Evolutionary conservation across 768 basidiomycete species (phyloP).

Genomic region (Antrodiella citrinella): DNA sequence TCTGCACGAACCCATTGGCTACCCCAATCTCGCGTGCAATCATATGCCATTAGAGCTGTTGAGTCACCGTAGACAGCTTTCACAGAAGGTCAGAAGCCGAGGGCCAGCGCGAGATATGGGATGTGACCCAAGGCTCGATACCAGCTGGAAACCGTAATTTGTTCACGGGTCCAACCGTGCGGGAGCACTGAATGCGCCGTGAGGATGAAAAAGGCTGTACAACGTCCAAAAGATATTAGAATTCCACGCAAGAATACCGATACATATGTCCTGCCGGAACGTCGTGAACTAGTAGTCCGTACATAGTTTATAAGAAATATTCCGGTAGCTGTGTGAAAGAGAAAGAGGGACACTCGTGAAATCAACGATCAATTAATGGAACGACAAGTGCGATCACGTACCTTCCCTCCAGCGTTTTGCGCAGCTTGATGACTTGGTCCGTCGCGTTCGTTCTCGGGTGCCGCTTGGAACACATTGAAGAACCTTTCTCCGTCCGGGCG

Average conservation of each 20-base stretch:
- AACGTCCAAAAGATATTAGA: background rate
- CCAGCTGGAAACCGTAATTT: no score
- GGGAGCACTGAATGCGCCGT: no score
- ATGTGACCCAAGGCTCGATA: no score
- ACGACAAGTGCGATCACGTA: conserved; percentile 22
- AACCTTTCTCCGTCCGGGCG: conserved; percentile 81
- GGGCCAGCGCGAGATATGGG: no score
- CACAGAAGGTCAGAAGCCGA: background rate
- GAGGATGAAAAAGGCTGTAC: background rate
- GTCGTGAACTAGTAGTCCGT: background rate
- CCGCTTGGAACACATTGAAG: conserved; percentile 98
- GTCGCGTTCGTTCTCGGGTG: conserved; percentile 94
- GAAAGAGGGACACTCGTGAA: conserved; percentile 8
- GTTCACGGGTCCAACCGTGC: no score
- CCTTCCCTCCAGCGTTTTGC: conserved; percentile 68
- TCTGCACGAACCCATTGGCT: background rate
- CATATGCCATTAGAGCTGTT: background rate
- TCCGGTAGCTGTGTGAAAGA: conserved; percentile 53
- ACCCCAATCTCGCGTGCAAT: background rate
- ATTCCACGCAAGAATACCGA: background rate
- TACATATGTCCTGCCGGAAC: no score
- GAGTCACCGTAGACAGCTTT: background rate
- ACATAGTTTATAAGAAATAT: conserved; percentile 51
- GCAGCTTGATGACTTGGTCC: conserved; percentile 75
- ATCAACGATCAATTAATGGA: no score